Base-by-base conservation (phyloP, 176 grass and related monocot genomes). In the Rhynchospora tenuis region DNA sequence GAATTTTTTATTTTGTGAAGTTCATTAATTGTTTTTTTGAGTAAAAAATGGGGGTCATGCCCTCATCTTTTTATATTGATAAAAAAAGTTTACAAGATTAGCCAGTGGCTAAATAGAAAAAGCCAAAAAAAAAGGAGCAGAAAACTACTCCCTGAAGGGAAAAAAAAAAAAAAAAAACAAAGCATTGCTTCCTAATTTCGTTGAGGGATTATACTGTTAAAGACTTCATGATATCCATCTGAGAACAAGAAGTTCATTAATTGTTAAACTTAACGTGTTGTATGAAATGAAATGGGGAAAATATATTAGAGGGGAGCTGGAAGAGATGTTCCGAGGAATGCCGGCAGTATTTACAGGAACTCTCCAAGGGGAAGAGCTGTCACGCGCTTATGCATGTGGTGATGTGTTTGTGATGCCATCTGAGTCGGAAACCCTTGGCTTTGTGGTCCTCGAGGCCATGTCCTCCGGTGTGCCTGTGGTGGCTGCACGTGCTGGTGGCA, bases 401-500 rank as follows among this genome's bases (percentile, higher is more conserved):
- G 93, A 98, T 13, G 75, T 95, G 5, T 98, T 98, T 48, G 59
- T 98, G 86, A 98, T 98, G 96, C 96, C 96, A 0, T 98, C 96
- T 0, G 96, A 98, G 47, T 98, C 95, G 0, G 96, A 98, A 58
- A 98, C 93, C 0, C 96, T 98, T 0, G 96, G 96, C 5, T 90
- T 90, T 42, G 96, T 98, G 6, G 91, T 98, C 66, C 80, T 95
- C 6, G 96, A 98, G 88, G 92, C 96, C 56, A 98, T 98, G 96
- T 91, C 96, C 1, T 98, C 96, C 0, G 96, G 91, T 5, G 89
- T 98, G 20, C 93, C 96, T 0, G 96, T 95, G 0, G 91, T 98
- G 0, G 93, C 91, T 0, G 95, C 85, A 50, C 95, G 89, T 10
- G 92, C 95, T 0, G 95, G 95, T 0, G 93, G 96, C 13, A 93